Evolutionary conservation across 495 filamentous ascomycete genomes (phyloP), one percentile per base, ranked within the genome.

Genomic region (Aspergillus kassunensis): DNA sequence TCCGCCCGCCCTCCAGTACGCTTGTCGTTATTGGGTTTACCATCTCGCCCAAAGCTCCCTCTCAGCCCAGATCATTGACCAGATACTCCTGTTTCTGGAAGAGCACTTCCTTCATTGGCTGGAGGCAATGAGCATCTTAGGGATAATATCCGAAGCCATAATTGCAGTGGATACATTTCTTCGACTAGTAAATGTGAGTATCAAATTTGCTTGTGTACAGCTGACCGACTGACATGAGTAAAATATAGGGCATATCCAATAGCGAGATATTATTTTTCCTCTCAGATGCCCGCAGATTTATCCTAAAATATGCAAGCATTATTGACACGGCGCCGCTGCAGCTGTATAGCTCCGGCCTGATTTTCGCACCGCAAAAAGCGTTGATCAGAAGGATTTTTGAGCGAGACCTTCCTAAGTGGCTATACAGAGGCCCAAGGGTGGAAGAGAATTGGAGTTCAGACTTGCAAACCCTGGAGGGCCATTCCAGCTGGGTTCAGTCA

Each of bases 21-120:
- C 66, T 23, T 79, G 71, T 58, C 61, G 58, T 11, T 73, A 73
- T 57, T 81, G 69, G 37, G 18, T 21, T 11, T 21, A 40, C 37
- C 37, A 40, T 40, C 18, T 40, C 7, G 8, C 1, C 3, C 37
- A 40, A 21, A 23, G 35, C 16, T 16, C n/a, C 3, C 3, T 4
- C 6, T 4, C 35, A 3, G 18, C 6, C 18, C 6, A 9, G 8
- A 12, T 21, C 18, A 10, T 7, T 21, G 37, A 23, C 18, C 35
- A 37, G n/a, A 13, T 40, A 1, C 6, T 23, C 19, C 18, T 9
- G 11, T 40, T 40, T 11, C 37, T 40, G 5, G 3, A 40, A 23
- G 6, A 24, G 19, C 37, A 40, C n/a, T 24, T 40, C 6, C 37
- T 40, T 3, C 37, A 40, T 11, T 40, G 37, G 37, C 18, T 40